Base-by-base conservation (phyloP, 768 basidiomycete genomes). In the Mycena sanguinolenta region DNA sequence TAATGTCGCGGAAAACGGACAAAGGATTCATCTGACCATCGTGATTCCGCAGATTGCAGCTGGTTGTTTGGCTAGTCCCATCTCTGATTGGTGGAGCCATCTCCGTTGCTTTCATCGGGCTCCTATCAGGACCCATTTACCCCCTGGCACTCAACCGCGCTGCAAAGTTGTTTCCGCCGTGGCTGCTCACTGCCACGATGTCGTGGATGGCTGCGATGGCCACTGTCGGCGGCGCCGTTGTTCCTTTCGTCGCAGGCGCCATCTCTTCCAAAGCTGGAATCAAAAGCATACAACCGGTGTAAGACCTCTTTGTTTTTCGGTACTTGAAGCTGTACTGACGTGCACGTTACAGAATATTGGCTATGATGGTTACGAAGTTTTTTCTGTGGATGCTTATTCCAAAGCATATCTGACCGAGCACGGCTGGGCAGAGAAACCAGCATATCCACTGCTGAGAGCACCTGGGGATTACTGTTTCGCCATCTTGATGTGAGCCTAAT, bases 11-110 rank as follows among this genome's bases (percentile, higher is more conserved):
- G 14, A 30, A 3, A 23, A 27, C 30, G 42, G 34, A 9, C 28
- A 10, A 19, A 8, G 46, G 28, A 46, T 61, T 14, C 23, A 44
- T 23, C 36, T 67, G 2, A 61, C 16, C 34, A 46, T 25, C 46
- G 17, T 9, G 1, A 3, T 39, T 52, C 10, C 52, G 10, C 54
- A 90, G 90, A 2, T 84, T 94, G 19, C 88, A 93, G 75, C 75
- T 93, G n/a, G 75, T 90, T 6, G 80, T 94, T 46, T 95, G 93
- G 92, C 83, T 91, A 38, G 87, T 90, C 0, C 90, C 90, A n/a
- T 90, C 88, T 8, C 81, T 94, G n/a, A 80, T 92, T 12, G 90
- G 87, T 2, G 86, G 87, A 69, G 92, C 88, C 2, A 81, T 93
- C 6, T 87, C 90, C 0, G 84, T 94, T 36, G 85, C 90, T 6